A percentile compares a stretch with the other conserved stretches of the same genome.
These are phyloP conservation scores for Furcasterigmium sp. DNA, from an alignment of 2,329 filamentous ascomycete genomes.

Conservation along the genomic window DNA sequence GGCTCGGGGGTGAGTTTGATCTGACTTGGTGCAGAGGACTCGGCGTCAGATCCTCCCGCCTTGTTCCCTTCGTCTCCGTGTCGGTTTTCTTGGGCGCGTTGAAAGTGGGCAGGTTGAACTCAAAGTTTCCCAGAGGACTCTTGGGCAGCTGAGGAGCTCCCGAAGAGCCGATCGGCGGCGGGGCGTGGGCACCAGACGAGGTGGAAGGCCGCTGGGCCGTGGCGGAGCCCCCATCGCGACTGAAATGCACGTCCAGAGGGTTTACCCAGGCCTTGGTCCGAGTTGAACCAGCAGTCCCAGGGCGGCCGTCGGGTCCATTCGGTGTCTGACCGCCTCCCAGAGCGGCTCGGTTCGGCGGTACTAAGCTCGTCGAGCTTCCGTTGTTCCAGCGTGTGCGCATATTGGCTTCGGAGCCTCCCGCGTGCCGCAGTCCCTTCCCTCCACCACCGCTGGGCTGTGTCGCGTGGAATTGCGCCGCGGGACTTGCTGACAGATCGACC, in stretches of 20 bases:
- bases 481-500: slow-evolving; percentile 29
- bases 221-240: slow-evolving; percentile 17
- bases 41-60: slow-evolving; percentile 5
- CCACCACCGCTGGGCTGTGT: slow-evolving; percentile 21
- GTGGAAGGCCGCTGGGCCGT: slow-evolving; percentile 6
- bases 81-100: background rate
- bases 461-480: slow-evolving; percentile 10
- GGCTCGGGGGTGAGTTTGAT: slow-evolving; percentile 2
- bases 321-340: slow-evolving; percentile 15
- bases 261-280: slow-evolving; percentile 36
- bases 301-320: slow-evolving; percentile 23
- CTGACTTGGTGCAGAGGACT: slow-evolving; percentile 6
- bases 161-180: slow-evolving; percentile 4
- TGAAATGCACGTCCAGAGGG: slow-evolving; percentile 42
- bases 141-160: slow-evolving; percentile 21
- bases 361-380: slow-evolving; percentile 28
- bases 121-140: slow-evolving; percentile 34
- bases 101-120: slow-evolving; percentile 24
- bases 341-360: slow-evolving; percentile 10
- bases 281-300: slow-evolving; percentile 25
- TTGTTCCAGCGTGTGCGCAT: slow-evolving; percentile 29
- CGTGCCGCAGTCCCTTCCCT: slow-evolving; percentile 20
- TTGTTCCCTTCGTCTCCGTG: background rate
- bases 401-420: slow-evolving; percentile 32
- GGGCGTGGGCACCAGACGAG: background rate